These are phyloP conservation scores for Aspergillus pseudoviridinutans DNA, from an alignment of 2,329 filamentous ascomycete species.

Conservation along the genomic window DNA sequence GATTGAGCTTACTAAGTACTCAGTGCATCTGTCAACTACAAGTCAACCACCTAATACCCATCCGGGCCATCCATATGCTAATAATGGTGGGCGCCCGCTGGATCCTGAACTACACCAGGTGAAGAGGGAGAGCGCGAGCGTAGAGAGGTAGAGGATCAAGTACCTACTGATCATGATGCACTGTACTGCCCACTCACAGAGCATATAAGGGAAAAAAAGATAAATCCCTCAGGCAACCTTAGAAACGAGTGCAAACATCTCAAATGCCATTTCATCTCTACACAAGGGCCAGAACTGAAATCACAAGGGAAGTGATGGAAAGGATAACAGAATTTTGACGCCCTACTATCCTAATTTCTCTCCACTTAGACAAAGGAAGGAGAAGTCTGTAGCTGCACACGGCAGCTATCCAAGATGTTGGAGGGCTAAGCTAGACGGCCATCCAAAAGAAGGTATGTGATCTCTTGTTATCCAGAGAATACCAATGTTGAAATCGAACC, in stretches of 20 bases:
- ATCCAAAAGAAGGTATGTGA: neutral
- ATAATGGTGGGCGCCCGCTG: too few species aligned
- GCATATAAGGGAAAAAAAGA: neutral
- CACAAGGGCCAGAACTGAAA: neutral
- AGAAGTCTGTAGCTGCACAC: neutral
- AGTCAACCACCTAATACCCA: too few species aligned
- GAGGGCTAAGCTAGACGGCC: neutral
- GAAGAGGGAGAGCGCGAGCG: too few species aligned
- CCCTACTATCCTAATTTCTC: neutral
- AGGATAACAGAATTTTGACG: neutral
- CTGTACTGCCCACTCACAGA: too few species aligned
- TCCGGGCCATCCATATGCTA: too few species aligned
- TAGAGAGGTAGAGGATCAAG: too few species aligned
- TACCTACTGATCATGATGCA: too few species aligned
- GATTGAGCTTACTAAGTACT: too few species aligned
- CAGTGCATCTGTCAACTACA: too few species aligned
- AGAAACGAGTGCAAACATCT: neutral
- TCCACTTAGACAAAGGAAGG: neutral
- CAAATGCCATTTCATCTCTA: neutral
- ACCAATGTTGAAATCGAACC: neutral
- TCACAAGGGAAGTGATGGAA: neutral
- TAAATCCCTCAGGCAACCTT: neutral
- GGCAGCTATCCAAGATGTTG: neutral
- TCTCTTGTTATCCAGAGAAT: neutral
- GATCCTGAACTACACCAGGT: too few species aligned